phyloP scores from a whole-genome alignment of 176 grass and related monocot species.

The Aegilops umbellulata region DNA sequence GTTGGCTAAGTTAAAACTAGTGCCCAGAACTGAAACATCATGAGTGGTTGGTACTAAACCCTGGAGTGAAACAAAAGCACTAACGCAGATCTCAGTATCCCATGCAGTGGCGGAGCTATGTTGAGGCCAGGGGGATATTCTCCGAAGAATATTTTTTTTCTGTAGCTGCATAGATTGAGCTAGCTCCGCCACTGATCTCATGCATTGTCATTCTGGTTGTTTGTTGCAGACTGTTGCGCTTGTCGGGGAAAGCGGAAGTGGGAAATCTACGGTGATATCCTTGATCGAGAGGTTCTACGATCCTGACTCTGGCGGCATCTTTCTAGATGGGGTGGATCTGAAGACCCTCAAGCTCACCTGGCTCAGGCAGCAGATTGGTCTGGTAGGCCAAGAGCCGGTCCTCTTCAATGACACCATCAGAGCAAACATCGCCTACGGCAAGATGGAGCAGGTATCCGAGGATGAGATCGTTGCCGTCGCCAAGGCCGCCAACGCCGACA shows the following conservation, averaged over 20 bases:
- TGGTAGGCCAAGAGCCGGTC: slow-evolving; percentile 73
- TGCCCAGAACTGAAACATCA: no score
- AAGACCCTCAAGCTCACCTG: slow-evolving; percentile 63
- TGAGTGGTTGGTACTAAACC: no score
- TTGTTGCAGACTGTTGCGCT: slow-evolving; percentile 64
- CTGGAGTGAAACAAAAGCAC: no score
- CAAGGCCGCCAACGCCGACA: slow-evolving; percentile 50
- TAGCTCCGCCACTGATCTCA: neutral
- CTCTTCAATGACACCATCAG: slow-evolving; percentile 65
- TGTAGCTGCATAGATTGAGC: no score
- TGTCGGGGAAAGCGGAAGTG: slow-evolving; percentile 73
- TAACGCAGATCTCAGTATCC: no score
- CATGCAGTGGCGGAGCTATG: no score
- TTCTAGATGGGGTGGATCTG: slow-evolving; percentile 51
- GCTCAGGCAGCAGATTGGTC: slow-evolving; percentile 63
- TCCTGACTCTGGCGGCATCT: slow-evolving; percentile 49
- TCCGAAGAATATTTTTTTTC: no score
- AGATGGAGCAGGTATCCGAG: slow-evolving; percentile 44
- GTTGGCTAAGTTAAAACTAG: no score
- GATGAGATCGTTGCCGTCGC: slow-evolving; percentile 64
- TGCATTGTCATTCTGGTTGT: neutral
- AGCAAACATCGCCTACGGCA: slow-evolving; percentile 68
- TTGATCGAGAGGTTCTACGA: slow-evolving; percentile 81
- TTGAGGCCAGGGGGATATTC: no score
- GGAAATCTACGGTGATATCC: slow-evolving; percentile 72